Conservation (phyloP, 768 basidiomycete genomes). For the Chalciporus pseudorubinellus region DNA sequence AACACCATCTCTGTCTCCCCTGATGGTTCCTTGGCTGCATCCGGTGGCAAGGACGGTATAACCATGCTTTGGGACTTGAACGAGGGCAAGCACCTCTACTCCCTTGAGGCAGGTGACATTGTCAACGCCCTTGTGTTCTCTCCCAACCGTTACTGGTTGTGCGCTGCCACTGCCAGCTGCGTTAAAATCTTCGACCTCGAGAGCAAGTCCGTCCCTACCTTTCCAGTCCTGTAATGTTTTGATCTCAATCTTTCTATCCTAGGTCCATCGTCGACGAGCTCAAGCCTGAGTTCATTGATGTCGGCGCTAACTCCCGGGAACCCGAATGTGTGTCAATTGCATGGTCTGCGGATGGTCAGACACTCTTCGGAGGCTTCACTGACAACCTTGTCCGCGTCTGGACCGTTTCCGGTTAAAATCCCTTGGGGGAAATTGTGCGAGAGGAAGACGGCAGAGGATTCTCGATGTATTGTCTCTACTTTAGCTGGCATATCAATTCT, state of each 20-base stretch:
- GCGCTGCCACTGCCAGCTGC: slow-evolving; percentile 94
- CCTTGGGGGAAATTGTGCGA: slow-evolving; percentile 17
- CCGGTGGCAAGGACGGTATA: slow-evolving; percentile 99
- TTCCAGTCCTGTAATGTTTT: not conserved
- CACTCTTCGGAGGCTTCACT: slow-evolving; percentile 94
- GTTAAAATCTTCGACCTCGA: slow-evolving; percentile 99
- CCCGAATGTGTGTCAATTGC: slow-evolving; percentile 96
- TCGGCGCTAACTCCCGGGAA: slow-evolving; percentile 65
- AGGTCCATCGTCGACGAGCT: slow-evolving; percentile 99
- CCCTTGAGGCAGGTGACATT: slow-evolving; percentile 95
- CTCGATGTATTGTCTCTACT: slow-evolving; percentile 25
- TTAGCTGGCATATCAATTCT: slow-evolving; percentile 24
- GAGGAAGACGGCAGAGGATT: slow-evolving; percentile 14
- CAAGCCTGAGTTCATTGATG: slow-evolving; percentile 88
- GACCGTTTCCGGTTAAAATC: slow-evolving; percentile 63
- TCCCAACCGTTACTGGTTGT: slow-evolving; percentile 99
- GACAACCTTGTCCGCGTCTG: slow-evolving; percentile 93
- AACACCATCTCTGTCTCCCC: slow-evolving; percentile 98
- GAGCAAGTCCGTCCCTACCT: slow-evolving; percentile 76
- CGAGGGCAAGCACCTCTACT: slow-evolving; percentile 99
- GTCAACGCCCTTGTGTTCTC: slow-evolving; percentile 99
- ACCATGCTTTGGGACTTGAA: slow-evolving; percentile 99
- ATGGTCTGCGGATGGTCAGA: slow-evolving; percentile 98
- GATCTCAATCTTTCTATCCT: not conserved
- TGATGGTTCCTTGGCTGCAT: slow-evolving; percentile 97